A percentile compares a stretch with the other conserved stretches of the same genome.
Conservation (phyloP, 441 rosid genomes). For the Erodium texanum region DNA sequence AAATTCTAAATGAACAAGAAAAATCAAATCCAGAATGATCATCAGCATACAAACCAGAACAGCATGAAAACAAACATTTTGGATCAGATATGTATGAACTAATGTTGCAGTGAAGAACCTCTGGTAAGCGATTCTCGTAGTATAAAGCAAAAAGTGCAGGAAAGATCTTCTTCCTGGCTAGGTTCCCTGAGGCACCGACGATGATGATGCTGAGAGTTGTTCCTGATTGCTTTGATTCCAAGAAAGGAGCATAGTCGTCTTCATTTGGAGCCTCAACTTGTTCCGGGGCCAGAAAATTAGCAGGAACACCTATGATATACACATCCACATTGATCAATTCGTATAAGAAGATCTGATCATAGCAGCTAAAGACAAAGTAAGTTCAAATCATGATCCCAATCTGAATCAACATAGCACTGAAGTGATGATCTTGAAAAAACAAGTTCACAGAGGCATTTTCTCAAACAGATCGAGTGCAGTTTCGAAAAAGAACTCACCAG, state of each 20-base stretch:
- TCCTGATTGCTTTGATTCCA: constrained; percentile 20
- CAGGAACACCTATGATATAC: constrained; percentile 31
- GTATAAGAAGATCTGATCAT: not conserved
- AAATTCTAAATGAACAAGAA: no score
- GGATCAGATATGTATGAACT: not conserved
- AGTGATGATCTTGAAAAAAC: not conserved
- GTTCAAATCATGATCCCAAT: no score
- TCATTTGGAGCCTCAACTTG: constrained; percentile 14
- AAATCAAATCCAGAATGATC: no score
- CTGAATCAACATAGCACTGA: not conserved
- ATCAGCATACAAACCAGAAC: not conserved
- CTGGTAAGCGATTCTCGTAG: constrained; percentile 68
- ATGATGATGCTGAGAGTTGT: constrained; percentile 77
- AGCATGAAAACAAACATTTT: not conserved
- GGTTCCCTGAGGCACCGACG: constrained; percentile 92
- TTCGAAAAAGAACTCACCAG: constrained; percentile 47
- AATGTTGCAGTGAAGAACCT: constrained; percentile 26
- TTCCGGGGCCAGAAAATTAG: constrained; percentile 31
- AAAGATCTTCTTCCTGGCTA: constrained; percentile 83
- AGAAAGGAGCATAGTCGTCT: constrained; percentile 17
- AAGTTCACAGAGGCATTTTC: not conserved
- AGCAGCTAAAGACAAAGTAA: not conserved
- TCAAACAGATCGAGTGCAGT: not conserved
- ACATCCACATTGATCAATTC: not conserved
- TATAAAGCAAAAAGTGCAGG: constrained; percentile 92